Evolutionary conservation across 257 asterid genomes (phyloP), one percentile per base, ranked within the genome.

Genomic region (Nicotiana paniculata): DNA sequence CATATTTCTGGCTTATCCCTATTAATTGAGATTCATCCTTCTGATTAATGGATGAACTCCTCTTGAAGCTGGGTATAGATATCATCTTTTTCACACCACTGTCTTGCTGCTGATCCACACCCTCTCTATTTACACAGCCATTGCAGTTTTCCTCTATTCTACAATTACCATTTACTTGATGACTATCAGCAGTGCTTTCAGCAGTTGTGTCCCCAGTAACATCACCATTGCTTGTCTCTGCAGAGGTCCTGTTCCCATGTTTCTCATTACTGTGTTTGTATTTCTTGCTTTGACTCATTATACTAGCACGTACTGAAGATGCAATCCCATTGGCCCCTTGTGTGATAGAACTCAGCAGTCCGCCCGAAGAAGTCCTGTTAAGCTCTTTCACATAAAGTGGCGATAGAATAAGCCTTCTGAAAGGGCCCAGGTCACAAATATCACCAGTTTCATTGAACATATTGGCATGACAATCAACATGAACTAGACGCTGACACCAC

Each of bases 321-420:
- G 99, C 99, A 81, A 96, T 93, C 86, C 90, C 99, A 90, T 96
- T 94, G 85, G 99, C 99, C 82, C 99, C 98, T 55, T 93, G 97
- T 51, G 98, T 96, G 70, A 96, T 92, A 81, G 99, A 90, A 83
- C 94, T 96, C 69, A 96, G 85, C 85, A 96, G 85, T 77, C 98
- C 98, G 66, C 93, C 97, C 78, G 95, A 81, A 57, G 91, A 86
- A 77, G 86, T 85, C 86, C 82, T 81, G 72, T 85, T 87, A 82
- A 92, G 83, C 86, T 88, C 91, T 84, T 89, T 94, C 59, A 94
- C 98, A 88, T 88, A 88, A 81, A 94, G 85, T 59, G 99, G 99
- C 32, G 99, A 94, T 81, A 96, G 86, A 69, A 96, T 88, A 84
- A 96, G 97, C 90, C 98, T 92, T 85, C 90, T 92, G 76, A 89